Conservation (phyloP, 169 alveolate species). For the Plasmodium gonderi region DNA sequence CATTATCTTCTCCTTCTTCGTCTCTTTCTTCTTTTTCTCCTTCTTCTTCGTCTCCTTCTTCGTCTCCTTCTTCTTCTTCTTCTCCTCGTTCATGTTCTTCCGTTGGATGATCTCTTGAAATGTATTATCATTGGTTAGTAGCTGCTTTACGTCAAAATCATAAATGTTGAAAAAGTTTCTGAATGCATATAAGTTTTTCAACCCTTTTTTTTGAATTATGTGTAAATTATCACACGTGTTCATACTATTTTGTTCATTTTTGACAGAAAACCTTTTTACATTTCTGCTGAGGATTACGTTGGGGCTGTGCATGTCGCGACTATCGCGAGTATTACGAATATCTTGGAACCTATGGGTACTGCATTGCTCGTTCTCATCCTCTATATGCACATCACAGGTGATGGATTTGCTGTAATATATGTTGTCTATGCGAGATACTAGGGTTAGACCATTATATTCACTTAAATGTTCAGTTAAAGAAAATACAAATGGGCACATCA, state of each 20-base stretch:
- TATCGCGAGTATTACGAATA: background rate
- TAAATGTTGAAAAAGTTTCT: conserved; percentile 24
- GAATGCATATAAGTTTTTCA: conserved; percentile 15
- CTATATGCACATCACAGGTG: conserved; percentile 16
- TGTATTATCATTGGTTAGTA: background rate
- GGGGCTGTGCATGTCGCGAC: too few species aligned
- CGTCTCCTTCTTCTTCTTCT: background rate
- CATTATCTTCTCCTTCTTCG: background rate
- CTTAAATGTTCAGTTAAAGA: background rate
- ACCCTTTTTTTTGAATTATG: conserved; percentile 32
- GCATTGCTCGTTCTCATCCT: background rate
- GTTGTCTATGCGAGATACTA: conserved; percentile 35
- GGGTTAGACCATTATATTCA: conserved; percentile 37
- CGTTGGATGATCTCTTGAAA: too few species aligned
- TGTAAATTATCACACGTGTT: conserved; percentile 9
- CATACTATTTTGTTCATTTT: background rate
- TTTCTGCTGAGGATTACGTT: background rate
- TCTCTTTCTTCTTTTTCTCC: background rate
- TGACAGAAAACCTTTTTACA: background rate
- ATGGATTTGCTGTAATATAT: conserved; percentile 6
- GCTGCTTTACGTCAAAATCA: conserved; percentile 10
- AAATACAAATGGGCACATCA: too few species aligned
- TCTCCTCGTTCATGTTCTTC: too few species aligned
- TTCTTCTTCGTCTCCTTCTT: background rate
- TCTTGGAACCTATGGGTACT: too few species aligned